Conservation (phyloP, 2,329 filamentous ascomycete genomes). For the Calonectria pteridis region DNA sequence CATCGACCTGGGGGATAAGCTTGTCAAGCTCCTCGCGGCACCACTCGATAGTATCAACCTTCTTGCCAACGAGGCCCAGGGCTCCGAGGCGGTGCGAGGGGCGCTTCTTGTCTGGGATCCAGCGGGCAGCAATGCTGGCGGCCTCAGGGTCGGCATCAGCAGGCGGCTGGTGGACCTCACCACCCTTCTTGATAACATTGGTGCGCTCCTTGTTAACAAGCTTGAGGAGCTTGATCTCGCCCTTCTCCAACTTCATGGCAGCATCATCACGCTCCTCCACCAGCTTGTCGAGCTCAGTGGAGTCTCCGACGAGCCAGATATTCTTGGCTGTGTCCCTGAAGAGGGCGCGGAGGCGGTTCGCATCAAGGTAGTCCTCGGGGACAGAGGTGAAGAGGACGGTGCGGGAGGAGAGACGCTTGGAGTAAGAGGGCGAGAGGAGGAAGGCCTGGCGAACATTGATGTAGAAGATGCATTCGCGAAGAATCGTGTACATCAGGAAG, state of each 20-base stretch:
- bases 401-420: conserved; percentile 86
- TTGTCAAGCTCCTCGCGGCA: conserved; percentile 68
- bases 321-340: conserved; percentile 85
- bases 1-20: conserved; percentile 75
- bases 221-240: conserved; percentile 85
- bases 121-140: conserved; percentile 73
- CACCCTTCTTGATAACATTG: conserved; percentile 51
- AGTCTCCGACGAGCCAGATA: conserved; percentile 86
- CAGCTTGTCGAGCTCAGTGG: conserved; percentile 79
- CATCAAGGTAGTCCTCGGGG: conserved; percentile 80
- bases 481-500: conserved; percentile 91
- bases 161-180: conserved; percentile 46
- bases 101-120: conserved; percentile 75
- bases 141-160: conserved; percentile 74
- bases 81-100: conserved; percentile 76
- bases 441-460: conserved; percentile 96
- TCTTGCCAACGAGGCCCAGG: conserved; percentile 72
- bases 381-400: conserved; percentile 95
- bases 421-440: conserved; percentile 85
- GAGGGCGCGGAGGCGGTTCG: conserved; percentile 78
- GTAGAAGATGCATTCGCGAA: conserved; percentile 91
- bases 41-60: conserved; percentile 91
- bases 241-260: conserved; percentile 83
- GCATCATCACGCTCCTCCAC: conserved; percentile 81
- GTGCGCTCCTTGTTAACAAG: conserved; percentile 58